Evolutionary conservation across 2,329 filamentous ascomycete species (phyloP), one percentile per base, ranked within the genome.

Genomic region (Corynespora cassiicola): DNA sequence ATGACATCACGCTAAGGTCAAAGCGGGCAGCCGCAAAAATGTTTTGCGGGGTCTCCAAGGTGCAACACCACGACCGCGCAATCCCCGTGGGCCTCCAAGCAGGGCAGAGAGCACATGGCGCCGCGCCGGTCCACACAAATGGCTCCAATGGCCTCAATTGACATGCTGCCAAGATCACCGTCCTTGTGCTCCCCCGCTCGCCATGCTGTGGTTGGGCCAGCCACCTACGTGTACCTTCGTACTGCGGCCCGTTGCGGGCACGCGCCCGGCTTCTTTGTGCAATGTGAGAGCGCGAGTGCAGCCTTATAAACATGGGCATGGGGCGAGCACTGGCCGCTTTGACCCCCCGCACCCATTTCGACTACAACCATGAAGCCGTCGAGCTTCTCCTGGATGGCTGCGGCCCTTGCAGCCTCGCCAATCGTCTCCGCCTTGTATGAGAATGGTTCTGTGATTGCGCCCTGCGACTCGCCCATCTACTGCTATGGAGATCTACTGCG

Each of bases 381-480:
- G 20, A 50, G 53, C 39, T 45, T 45, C 15, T 49, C 42, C 9
- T 45, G 28, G 30, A 33, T 39, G 21, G 27, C 45, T 11, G 32
- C 45, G 22, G 31, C 60, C 14, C 28, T 54, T 27, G 52, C 46
- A 7, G 39, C 45, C n/a, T 47, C 35, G 34, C 62, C 56, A 43
- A 50, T 61, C 42, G 50, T 52, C 7, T 35, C 43, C 7, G 78
- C 76, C 9, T 63, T 86, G 14, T 86, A 80, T 62, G 70, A 72
- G 50, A 82, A 86, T 63, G 83, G 81, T 50, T 77, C 76, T 3
- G 70, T 82, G 25, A 74, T 79, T 42, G 80, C 83, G 3, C 83
- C 84, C 1, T 87, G 84, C 66, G 80, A 86, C 58, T 86, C 83
- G 7, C 77, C 81, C 11, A 72, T 87, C 14, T 87, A 87, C 66